Percentiles rank a stretch among this genome's conserved stretches.
Evolutionary conservation across 257 asterid genomes (phyloP).

Genomic region (Salvia hispanica): DNA sequence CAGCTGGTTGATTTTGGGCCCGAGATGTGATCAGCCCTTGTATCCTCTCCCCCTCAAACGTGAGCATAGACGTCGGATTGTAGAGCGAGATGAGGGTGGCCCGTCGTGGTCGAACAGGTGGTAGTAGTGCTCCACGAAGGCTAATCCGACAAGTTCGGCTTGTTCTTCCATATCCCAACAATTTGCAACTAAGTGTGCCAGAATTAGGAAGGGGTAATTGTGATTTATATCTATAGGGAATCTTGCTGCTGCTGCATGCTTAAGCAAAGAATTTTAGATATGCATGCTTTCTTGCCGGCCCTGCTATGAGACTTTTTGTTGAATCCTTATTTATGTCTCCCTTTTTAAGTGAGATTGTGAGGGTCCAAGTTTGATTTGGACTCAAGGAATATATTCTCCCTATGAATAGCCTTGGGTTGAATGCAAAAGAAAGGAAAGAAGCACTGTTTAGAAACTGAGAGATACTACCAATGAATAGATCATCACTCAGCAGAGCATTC

Average conservation of each 20-base stretch:
- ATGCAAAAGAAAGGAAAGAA: not conserved
- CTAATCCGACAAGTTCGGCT: slow-evolving; percentile 47
- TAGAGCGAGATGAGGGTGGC: slow-evolving; percentile 42
- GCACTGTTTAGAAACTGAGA: not conserved
- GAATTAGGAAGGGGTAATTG: not conserved
- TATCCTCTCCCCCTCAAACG: slow-evolving; percentile 59
- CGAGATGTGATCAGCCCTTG: slow-evolving; percentile 40
- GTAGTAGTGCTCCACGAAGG: slow-evolving; percentile 59
- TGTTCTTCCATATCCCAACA: slow-evolving; percentile 42
- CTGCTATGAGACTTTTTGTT: not conserved
- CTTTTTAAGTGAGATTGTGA: not conserved
- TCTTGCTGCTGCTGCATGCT: slow-evolving; percentile 47
- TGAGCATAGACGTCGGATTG: slow-evolving; percentile 51
- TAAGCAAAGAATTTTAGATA: slow-evolving; percentile 38
- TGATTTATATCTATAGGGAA: slow-evolving; percentile 28
- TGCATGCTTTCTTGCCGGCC: too few relatives aligned
- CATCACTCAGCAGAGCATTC: not conserved
- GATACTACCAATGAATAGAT: not conserved
- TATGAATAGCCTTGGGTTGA: not conserved
- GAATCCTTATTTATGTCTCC: not conserved
- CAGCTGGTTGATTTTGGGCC: slow-evolving; percentile 47
- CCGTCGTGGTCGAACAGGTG: slow-evolving; percentile 46
- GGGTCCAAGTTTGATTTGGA: not conserved
- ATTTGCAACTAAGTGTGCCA: not conserved
- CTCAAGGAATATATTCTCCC: slow-evolving; percentile 2